Evolutionary conservation across 495 filamentous ascomycete species (phyloP), one percentile per base, ranked within the genome.

Genomic region (Talaromyces ruber): DNA sequence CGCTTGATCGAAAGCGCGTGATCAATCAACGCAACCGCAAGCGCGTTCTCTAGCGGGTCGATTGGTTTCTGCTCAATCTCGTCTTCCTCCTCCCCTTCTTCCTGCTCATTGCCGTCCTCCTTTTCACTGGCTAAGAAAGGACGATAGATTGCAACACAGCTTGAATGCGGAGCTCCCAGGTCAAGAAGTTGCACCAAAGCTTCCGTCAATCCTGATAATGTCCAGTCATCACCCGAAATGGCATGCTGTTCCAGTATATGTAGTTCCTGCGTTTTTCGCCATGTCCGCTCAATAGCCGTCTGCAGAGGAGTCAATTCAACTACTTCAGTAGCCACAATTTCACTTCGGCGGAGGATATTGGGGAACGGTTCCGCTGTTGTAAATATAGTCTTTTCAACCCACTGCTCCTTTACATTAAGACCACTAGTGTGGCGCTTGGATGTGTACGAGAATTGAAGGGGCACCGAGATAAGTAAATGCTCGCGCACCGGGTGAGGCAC

Each of bases 231-330:
- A 7, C 90, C 88, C 22, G 91, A 87, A 6, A 79, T 74, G n/a
- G 92, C 80, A 43, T 85, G 83, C 67, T 86, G 88, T 69, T 95
- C 91, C 8, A 96, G 72, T 11, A 81, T 66, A 9, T 82, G 76
- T 74, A 98, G 81, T 70, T 98, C 95, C 55, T 87, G 82, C 11
- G 93, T 94, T 79, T 97, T 97, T 58, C 91, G 84, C 68, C 88
- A 86, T 37, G 95, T 91, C n/a, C 93, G 84, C 70, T 97, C 93
- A 52, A 98, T 82, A 4, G 90, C 94, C 6, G 91, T 93, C 68
- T 98, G 88, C 62, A 93, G 76, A 8, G 93, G 89, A 24, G 84
- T 82, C 14, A 96, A 71, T 2, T 80, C 79, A 22, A 90, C 70
- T 28, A 85, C 84, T n/a, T 84, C 76, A n/a, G 82, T 79, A 3